Evolutionary conservation across 345 rosid genomes (phyloP), one percentile per base, ranked within the genome.

Genomic region (Populus alba): DNA sequence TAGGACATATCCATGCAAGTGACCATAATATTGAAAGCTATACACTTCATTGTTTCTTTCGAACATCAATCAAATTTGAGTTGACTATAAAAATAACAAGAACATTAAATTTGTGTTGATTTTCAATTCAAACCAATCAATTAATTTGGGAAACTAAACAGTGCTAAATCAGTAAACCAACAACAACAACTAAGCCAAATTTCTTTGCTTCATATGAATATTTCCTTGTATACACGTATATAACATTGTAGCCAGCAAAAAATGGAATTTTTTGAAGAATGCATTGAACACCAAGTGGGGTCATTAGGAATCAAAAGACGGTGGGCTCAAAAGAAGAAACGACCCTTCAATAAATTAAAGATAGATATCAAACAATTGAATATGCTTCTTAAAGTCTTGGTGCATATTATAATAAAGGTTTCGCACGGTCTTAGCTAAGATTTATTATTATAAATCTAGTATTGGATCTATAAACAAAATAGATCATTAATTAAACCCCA

Each of bases 271-370:
- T 75, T 49, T 5, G 55, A 66, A 18, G 51, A 39, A 73, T 73
- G 78, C 68, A 73, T 33, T 73, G 74, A 70, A 68, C 55, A 57
- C 17, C 10, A 65, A 25, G 74, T 31, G 76, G 80, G 78, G 76
- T 17, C 73, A 17, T 35, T 27, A 39, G 71, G 78, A 74, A 83
- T 68, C 68, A 23, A 73, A 65, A 51, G 22, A 55, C 17, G 74
- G 84, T 84, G 81, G 86, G 84, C 61, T 80, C 75, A 66, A 61
- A 71, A 43, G 79, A 77, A 74, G 81, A 75, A 83, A 31, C 77
- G 39, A 67, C 86, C 86, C 76, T 78, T 67, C n/a, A 81, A 84
- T 78, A 65, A 70, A 80, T 27, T 66, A 22, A 70, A 27, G 68
- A 66, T 66, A 17, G 68, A 65, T 65, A 65, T 9, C 6, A 25